Percentiles rank a stretch among this genome's conserved stretches.
Evolutionary conservation across 2,329 filamentous ascomycete genomes (phyloP).

Genomic region (Dothistroma pini): DNA sequence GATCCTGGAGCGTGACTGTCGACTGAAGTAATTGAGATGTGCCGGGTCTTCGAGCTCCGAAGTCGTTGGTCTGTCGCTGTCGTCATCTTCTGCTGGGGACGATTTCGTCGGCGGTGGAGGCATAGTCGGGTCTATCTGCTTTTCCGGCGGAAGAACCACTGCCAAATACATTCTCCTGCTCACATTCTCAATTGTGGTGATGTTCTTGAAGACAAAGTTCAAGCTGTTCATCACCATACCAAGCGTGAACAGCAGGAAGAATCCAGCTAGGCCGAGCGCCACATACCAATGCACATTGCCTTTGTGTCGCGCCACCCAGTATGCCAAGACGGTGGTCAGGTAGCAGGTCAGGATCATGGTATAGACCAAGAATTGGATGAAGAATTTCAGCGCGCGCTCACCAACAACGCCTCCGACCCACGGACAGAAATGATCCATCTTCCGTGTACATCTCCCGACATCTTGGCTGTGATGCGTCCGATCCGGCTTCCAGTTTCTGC

Average conservation of each 20-base stretch:
- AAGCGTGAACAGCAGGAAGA: conserved; percentile 77
- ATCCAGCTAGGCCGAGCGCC: conserved; percentile 59
- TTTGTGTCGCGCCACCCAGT: conserved; percentile 55
- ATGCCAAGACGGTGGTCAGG: conserved; percentile 59
- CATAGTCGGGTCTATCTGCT: conserved; percentile 24
- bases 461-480: conserved; percentile 83
- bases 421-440: conserved; percentile 96
- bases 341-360: conserved; percentile 64
- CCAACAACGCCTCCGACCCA: conserved; percentile 92
- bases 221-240: conserved; percentile 73
- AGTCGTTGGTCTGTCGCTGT: conserved; percentile 27
- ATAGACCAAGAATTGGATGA: conserved; percentile 81
- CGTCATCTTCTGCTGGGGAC: conserved; percentile 10
- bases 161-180: conserved; percentile 66
- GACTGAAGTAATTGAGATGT: conserved; percentile 32
- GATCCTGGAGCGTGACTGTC: conserved; percentile 19
- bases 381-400: conserved; percentile 80
- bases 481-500: conserved; percentile 83
- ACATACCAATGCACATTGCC: conserved; percentile 61
- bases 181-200: conserved; percentile 80
- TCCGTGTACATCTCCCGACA: conserved; percentile 72
- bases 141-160: conserved; percentile 59
- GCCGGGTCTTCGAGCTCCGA: conserved; percentile 36
- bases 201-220: conserved; percentile 67
- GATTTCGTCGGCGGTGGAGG: conserved; percentile 21